Evolutionary conservation across 352 stramenopile genomes (phyloP), one percentile per base, ranked within the genome.

Genomic region (Globisporangium orthogonon): DNA sequence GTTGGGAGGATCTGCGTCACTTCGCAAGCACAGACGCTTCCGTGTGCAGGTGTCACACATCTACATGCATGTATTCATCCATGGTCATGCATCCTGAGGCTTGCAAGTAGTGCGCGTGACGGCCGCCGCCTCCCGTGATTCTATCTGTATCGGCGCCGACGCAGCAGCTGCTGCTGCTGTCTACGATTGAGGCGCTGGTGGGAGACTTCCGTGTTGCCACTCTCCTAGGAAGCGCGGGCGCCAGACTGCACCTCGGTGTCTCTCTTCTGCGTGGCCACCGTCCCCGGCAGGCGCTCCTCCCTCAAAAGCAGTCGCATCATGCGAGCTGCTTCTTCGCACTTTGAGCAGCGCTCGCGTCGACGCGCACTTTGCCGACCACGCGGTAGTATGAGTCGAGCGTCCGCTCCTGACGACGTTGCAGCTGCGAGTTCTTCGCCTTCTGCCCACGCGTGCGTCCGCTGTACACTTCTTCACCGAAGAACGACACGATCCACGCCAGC

Each of bases 311-410:
- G 23, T 23, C 43, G 15, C 18, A 29, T 52, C 45, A 62, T 40
- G 48, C 40, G 49, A 30, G 40, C 37, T 56, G 48, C 49, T 62
- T 62, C 56, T 62, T 62, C 40, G 49, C 44, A 18, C 13, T 23
- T 23, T 23, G 23, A 23, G 23, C 56, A 46, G 5, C 59, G 31
- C 58, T 68, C 30, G 41, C 58, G 57, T 54, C 31, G 46, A 69
- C 66, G 60, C 73, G 71, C 14, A 72, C 52, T 60, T 91, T 91
- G 15, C 74, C 70, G 15, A 91, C 74, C 30, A 83, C 75, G 35
- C 71, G 70, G 58, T 91, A 93, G 71, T 90, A 91, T 28, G 80
- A 79, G 58, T 93, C 76, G 30, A 93, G 76, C 1, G 75, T 79
- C 3, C 78, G 74, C 51, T 91, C 70, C 31, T 83, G 74, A 39